These are phyloP conservation scores for Lactuca sativa DNA, from an alignment of 129 eudicot species.

Conservation along the genomic window DNA sequence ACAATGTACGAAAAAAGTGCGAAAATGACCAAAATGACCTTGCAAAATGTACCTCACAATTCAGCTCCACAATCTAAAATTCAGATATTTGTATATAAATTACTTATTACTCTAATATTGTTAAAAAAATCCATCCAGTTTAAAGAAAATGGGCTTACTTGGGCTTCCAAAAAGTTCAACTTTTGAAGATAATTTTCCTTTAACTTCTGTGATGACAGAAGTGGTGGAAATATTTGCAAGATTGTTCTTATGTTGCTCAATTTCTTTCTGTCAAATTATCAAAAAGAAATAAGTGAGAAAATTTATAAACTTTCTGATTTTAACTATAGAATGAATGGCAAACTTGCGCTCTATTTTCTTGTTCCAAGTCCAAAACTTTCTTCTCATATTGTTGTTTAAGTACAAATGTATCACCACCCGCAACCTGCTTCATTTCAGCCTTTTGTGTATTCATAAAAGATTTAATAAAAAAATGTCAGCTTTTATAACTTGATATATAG, in stretches of 20 bases:
- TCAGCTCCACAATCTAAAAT: constrained; percentile 64
- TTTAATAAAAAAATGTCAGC: background rate
- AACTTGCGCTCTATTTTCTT: constrained; percentile 83
- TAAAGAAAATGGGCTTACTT: constrained; percentile 39
- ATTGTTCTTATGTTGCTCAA: constrained; percentile 88
- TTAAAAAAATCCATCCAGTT: background rate
- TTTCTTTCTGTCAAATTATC: constrained; percentile 93
- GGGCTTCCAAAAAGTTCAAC: constrained; percentile 73
- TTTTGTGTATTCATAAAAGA: constrained; percentile 21
- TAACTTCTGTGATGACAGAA: constrained; percentile 77
- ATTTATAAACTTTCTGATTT: background rate
- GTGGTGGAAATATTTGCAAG: constrained; percentile 63
- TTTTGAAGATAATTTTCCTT: constrained; percentile 93
- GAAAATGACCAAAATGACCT: background rate
- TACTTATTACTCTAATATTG: background rate
- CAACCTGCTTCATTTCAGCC: constrained; percentile 95
- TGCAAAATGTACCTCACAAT: constrained; percentile 66
- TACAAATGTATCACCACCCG: constrained; percentile 63
- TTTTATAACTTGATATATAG: background rate
- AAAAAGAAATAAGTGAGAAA: constrained; percentile 19
- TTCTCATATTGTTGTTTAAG: constrained; percentile 88
- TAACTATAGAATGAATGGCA: constrained; percentile 8
- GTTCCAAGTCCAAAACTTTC: constrained; percentile 88
- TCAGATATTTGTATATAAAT: background rate
- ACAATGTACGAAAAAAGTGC: background rate